Base-by-base conservation (phyloP, 768 basidiomycete species). In the Candolleomyces eurysporus region DNA sequence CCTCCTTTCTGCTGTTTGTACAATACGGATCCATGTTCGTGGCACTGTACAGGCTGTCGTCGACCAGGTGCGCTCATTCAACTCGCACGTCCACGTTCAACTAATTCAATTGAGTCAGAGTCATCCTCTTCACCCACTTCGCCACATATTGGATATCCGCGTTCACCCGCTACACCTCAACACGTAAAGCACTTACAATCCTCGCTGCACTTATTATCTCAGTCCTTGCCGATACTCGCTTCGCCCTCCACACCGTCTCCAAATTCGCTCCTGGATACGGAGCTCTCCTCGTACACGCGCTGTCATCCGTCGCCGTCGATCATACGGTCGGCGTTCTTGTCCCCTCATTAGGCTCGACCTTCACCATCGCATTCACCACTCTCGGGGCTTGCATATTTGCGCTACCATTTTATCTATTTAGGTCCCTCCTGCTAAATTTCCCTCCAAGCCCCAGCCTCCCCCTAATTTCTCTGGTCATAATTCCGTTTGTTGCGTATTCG, bases 51-150 rank as follows among this genome's bases (percentile, higher is more conserved):
- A 80, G 88, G 49, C 75, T 92, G 21, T 80, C 91, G 46, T 81
- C 89, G 2, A 78, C 82, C 61, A 84, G 88, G 91, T 90, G 70
- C 56, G 82, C 40, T 36, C n/a, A 54, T 14, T 40, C n/a, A 49
- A 21, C n/a, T 42, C 42, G 51, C 45, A 16, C 30, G n/a, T 22
- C 45, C 40, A 40, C 36, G 11, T 52, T 39, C 40, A 4, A 43
- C n/a, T 36, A 39, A 32, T 32, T 42, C 48, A 48, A 49, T 65
- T 40, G 58, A 26, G 56, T 40, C 64, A 93, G 91, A 55, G 87
- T 90, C 36, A 78, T 90, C 48, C 65, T 92, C 39, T 85, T 92
- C 66, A 75, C 84, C 21, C 87, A 90, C 67, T 89, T 89, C 70
- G 86, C 90, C 6, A 76, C 83, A 22, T 75, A 87, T 48, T 91